These are phyloP conservation scores for Boechera divaricarpa DNA, from an alignment of 345 rosid genomes.

Conservation along the genomic window DNA sequence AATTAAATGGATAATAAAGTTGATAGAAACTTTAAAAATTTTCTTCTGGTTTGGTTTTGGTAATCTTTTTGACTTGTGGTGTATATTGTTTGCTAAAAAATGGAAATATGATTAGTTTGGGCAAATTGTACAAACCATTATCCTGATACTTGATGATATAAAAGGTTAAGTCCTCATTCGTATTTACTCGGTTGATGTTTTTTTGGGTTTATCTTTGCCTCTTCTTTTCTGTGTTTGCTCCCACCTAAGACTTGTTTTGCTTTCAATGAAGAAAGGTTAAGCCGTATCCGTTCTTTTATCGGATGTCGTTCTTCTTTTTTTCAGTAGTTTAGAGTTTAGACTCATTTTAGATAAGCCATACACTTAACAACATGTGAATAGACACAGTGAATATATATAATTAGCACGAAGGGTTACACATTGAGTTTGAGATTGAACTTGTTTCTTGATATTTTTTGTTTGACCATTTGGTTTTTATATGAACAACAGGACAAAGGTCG, in stretches of 20 bases:
- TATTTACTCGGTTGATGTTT: slow-evolving; percentile 11
- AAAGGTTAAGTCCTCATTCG: background rate
- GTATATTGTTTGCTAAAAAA: slow-evolving; percentile 28
- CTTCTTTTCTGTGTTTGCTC: slow-evolving; percentile 22
- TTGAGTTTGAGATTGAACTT: slow-evolving; percentile 14
- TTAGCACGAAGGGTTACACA: slow-evolving; percentile 4
- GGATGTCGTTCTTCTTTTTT: background rate
- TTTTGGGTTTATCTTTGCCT: background rate
- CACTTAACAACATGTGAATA: slow-evolving; percentile 4
- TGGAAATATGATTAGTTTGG: slow-evolving; percentile 14
- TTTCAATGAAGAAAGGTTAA: background rate
- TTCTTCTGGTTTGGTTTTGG: slow-evolving; percentile 18
- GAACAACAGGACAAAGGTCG: slow-evolving; percentile 74
- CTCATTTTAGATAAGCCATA: background rate
- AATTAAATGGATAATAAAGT: slow-evolving; percentile 5
- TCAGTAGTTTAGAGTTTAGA: background rate
- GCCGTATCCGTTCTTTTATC: background rate
- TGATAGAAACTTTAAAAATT: slow-evolving; percentile 14
- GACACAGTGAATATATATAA: background rate
- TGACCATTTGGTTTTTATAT: slow-evolving; percentile 13
- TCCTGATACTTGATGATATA: background rate
- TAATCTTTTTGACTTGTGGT: slow-evolving; percentile 29
- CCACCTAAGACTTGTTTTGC: background rate
- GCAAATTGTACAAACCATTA: background rate
- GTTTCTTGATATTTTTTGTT: slow-evolving; percentile 11